Conservation (phyloP, 139 green algal genomes). For the Chlorella sp. region DNA sequence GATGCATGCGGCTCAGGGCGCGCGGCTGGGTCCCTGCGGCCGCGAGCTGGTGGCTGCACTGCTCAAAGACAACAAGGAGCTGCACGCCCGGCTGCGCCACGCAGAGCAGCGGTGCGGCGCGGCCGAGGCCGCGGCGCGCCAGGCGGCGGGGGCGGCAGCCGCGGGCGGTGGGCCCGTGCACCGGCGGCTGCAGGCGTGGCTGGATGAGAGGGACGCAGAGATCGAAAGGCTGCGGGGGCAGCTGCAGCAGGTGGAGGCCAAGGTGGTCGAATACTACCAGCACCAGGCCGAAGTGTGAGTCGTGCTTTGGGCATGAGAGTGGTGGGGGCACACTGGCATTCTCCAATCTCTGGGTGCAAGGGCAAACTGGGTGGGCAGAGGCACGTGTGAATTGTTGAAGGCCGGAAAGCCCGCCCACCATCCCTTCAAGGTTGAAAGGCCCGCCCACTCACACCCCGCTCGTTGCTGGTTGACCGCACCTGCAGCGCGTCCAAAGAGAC, state of each 20-base stretch:
- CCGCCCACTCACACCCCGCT: too few relatives aligned
- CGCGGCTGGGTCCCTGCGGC: neutral
- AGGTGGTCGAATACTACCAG: conserved; percentile 63
- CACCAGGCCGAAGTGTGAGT: conserved; percentile 51
- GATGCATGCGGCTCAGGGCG: too few relatives aligned
- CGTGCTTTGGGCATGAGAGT: neutral
- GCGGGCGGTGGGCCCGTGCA: conserved; percentile 28
- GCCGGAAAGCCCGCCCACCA: too few relatives aligned
- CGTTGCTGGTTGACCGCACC: too few relatives aligned
- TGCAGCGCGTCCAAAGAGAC: too few relatives aligned
- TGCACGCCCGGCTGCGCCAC: conserved; percentile 47
- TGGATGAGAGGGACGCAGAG: conserved; percentile 51
- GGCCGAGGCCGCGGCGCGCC: neutral
- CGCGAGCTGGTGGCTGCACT: conserved; percentile 38
- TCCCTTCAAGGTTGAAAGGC: too few relatives aligned
- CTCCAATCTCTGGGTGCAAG: too few relatives aligned
- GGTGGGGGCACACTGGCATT: too few relatives aligned
- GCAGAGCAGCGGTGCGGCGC: conserved; percentile 42
- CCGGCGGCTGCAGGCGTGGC: conserved; percentile 26
- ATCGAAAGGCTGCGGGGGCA: conserved; percentile 51
- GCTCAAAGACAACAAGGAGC: conserved; percentile 47
- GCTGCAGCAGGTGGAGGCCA: conserved; percentile 68
- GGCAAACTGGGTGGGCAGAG: too few relatives aligned
- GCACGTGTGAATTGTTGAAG: too few relatives aligned
- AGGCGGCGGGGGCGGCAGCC: neutral